Evolutionary conservation across 1,139 yeast species (phyloP).

Genomic region (Kodamaea ohmeri): DNA sequence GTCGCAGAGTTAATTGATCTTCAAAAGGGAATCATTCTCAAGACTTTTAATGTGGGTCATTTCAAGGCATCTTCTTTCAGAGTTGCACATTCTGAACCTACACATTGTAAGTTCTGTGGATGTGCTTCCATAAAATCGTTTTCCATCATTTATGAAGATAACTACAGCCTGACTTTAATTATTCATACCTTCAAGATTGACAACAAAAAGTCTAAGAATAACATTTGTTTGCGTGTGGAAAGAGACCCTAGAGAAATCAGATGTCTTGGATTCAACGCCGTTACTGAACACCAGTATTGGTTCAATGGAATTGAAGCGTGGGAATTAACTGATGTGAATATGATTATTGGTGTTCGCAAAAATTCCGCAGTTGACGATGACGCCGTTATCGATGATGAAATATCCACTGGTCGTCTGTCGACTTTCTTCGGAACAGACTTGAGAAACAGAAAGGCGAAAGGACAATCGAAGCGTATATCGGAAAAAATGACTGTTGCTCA

Average conservation of each 20-base stretch:
- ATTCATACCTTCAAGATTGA: conserved; percentile 73
- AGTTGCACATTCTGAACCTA: conserved; percentile 79
- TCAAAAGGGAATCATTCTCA: conserved; percentile 66
- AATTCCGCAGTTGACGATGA: conserved; percentile 28
- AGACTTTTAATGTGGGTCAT: conserved; percentile 57
- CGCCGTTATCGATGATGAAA: not conserved
- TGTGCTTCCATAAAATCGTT: conserved; percentile 76
- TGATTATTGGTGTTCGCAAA: conserved; percentile 67
- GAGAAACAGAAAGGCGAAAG: conserved; percentile 15
- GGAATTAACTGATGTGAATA: conserved; percentile 75
- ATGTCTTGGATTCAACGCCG: conserved; percentile 80
- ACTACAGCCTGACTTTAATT: conserved; percentile 54
- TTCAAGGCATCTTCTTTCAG: conserved; percentile 59
- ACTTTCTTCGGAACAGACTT: no score
- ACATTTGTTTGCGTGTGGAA: conserved; percentile 82
- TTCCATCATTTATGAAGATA: conserved; percentile 68
- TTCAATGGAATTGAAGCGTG: conserved; percentile 65
- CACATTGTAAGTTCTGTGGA: conserved; percentile 89
- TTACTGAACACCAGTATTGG: conserved; percentile 69
- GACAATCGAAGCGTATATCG: not conserved
- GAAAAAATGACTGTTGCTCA: conserved; percentile 21
- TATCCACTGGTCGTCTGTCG: conserved; percentile 1
- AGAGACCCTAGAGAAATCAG: conserved; percentile 90
- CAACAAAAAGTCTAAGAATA: conserved; percentile 66
- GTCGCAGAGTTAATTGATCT: conserved; percentile 70